These are phyloP conservation scores for Atkinsonella texensis DNA, from an alignment of 2,329 filamentous ascomycete species.

Conservation along the genomic window DNA sequence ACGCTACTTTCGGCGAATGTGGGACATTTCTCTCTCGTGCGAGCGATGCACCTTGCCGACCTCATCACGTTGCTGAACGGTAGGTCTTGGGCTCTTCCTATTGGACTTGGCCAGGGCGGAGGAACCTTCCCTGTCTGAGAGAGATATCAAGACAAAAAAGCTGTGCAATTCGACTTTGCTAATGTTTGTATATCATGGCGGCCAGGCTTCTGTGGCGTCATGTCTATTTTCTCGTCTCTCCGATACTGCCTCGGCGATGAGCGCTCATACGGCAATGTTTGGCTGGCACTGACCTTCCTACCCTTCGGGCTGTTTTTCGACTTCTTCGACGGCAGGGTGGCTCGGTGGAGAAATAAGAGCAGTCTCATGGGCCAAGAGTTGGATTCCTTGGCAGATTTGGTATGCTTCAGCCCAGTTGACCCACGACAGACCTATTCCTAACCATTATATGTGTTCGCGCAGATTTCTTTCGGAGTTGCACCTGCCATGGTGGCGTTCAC, in stretches of 20 bases:
- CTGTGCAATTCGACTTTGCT: background rate
- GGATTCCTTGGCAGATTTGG: slow-evolving; percentile 88
- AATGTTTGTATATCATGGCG: background rate
- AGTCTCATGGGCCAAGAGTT: slow-evolving; percentile 97
- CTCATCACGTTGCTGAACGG: slow-evolving; percentile 75
- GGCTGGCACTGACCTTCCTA: slow-evolving; percentile 73
- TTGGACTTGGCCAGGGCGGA: background rate
- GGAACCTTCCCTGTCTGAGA: background rate
- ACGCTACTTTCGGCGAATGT: slow-evolving; percentile 56
- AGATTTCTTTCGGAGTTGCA: slow-evolving; percentile 93
- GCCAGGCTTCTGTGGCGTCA: slow-evolving; percentile 71
- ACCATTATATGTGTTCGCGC: slow-evolving; percentile 2
- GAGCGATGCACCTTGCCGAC: slow-evolving; percentile 67
- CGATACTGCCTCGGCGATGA: slow-evolving; percentile 77
- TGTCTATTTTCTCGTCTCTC: slow-evolving; percentile 92
- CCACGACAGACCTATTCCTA: background rate
- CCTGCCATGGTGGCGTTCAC: slow-evolving; percentile 81
- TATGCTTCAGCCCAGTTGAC: slow-evolving; percentile 30
- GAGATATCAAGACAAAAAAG: background rate
- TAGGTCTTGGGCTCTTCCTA: slow-evolving; percentile 17
- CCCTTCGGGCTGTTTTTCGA: slow-evolving; percentile 95
- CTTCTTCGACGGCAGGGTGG: slow-evolving; percentile 94
- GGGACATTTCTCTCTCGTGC: slow-evolving; percentile 60
- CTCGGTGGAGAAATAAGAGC: slow-evolving; percentile 92
- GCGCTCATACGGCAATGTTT: slow-evolving; percentile 55